Base-by-base conservation (phyloP, 768 basidiomycete genomes). In the Lactarius tabidus region DNA sequence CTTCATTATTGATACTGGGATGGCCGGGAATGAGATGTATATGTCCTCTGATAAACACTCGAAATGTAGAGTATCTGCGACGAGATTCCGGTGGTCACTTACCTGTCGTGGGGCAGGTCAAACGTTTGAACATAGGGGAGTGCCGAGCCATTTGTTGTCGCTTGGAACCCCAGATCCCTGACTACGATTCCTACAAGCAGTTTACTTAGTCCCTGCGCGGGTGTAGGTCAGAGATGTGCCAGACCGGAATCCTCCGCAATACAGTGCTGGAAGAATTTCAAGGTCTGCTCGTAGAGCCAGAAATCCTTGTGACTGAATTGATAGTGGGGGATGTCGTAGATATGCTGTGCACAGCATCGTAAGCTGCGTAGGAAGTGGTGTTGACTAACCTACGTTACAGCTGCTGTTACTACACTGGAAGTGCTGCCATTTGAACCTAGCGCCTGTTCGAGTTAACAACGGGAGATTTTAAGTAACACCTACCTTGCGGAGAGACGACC, bases 401-500 rank as follows among this genome's bases (percentile, higher is more conserved):
- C 78, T 70, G 35, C 78, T 74, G 70, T 78, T 70, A 36, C 78
- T 74, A 70, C 91, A 93, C 72, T 89, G 82, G 84, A 89, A 91
- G 57, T 80, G 71, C 71, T 89, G 83, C 90, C 90, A 91, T 74
- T 86, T 87, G 59, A 73, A 85, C 69, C 91, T 92, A 48, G n/a
- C 56, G 23, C 55, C 51, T 39, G 35, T 45, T 58, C 57, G 45
- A 39, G 69, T 63, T 67, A 41, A 7, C 26, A 31, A 33, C 14
- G 41, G 53, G 45, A 26, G 28, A 20, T 4, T 18, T n/a, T 26
- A 29, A 20, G 35, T 60, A 26, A 58, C 53, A 70, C 80, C 56
- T 65, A 91, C 90, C 90, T 82, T 77, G 84, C 85, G 10, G 90
- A 89, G 45, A 93, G 74, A 29, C 89, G 82, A 33, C 91, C 91